A percentile compares a stretch with the other conserved stretches of the same genome.
Conservation (phyloP, 305 asterid genomes). For the Ajuga reptans region DNA sequence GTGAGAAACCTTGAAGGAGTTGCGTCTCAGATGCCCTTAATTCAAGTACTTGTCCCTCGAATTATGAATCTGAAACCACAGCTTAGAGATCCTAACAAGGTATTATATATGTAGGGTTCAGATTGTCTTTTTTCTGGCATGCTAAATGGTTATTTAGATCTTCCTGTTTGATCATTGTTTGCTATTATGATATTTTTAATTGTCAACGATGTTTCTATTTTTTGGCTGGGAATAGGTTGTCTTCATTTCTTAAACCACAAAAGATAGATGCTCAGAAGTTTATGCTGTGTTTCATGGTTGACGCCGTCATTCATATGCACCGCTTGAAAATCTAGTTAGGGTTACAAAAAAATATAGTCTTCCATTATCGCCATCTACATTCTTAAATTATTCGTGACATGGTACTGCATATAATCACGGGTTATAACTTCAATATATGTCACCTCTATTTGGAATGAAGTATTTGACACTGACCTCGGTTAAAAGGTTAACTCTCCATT, state of each 20-base stretch:
- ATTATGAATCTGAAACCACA: conserved; percentile 80
- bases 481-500: not conserved
- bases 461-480: not conserved
- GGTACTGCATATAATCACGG: not conserved
- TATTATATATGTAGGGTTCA: conserved; percentile 25
- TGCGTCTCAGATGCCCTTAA: conserved; percentile 78
- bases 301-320: conserved; percentile 6
- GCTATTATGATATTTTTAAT: conserved; percentile 5
- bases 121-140: not conserved
- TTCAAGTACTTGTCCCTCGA: conserved; percentile 86
- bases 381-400: not conserved
- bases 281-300: conserved; percentile 13
- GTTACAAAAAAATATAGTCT: not conserved
- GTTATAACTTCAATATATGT: not conserved
- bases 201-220: conserved; percentile 14
- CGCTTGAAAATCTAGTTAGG: not conserved
- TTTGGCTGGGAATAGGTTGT: not conserved
- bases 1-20: conserved; percentile 59
- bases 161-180: not conserved
- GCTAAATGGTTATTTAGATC: conserved; percentile 10
- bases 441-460: not conserved
- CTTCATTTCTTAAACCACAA: conserved; percentile 15
- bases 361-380: not conserved
- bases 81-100: conserved; percentile 92
- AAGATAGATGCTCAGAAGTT: not conserved